phyloP scores from a whole-genome alignment of 352 stramenopile genomes.

The Phytophthora niederhauseri region DNA sequence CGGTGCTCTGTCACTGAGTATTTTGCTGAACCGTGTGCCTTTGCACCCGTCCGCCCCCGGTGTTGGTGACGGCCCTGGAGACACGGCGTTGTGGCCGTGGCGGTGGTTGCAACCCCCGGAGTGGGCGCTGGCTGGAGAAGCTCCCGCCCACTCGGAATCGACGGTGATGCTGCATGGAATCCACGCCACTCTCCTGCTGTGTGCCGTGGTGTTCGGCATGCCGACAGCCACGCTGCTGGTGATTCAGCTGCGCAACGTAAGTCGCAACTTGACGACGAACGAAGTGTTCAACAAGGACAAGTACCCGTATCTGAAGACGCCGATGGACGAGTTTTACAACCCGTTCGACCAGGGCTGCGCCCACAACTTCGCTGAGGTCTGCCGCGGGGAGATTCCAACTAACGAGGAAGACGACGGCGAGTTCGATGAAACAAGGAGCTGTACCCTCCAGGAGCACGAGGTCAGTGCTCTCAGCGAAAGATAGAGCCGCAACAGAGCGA shows the following conservation, averaged over 20 bases:
- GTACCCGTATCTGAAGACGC: constrained; percentile 83
- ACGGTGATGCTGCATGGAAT: constrained; percentile 58
- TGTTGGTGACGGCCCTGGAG: not conserved
- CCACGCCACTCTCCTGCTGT: constrained; percentile 61
- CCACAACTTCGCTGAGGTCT: constrained; percentile 69
- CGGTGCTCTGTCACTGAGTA: constrained; percentile 49
- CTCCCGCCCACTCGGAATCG: constrained; percentile 22
- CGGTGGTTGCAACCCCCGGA: constrained; percentile 35
- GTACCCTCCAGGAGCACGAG: constrained; percentile 26
- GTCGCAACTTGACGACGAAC: constrained; percentile 80
- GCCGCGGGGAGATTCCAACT: constrained; percentile 28
- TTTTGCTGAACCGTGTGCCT: constrained; percentile 51
- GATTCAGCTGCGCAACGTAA: constrained; percentile 78
- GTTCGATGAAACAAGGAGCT: constrained; percentile 19
- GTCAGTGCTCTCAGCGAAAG: constrained; percentile 14
- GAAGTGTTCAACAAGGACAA: constrained; percentile 92
- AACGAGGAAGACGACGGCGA: constrained; percentile 24
- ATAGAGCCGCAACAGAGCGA: constrained; percentile 6
- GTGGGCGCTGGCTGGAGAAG: constrained; percentile 25
- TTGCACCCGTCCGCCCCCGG: constrained; percentile 35
- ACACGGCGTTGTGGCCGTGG: constrained; percentile 22
- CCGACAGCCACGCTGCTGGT: constrained; percentile 66
- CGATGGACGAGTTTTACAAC: constrained; percentile 82
- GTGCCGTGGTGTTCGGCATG: constrained; percentile 63
- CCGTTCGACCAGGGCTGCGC: constrained; percentile 70